phyloP scores from a whole-genome alignment of 1,139 yeast species.

The Diutina neorugosa region DNA sequence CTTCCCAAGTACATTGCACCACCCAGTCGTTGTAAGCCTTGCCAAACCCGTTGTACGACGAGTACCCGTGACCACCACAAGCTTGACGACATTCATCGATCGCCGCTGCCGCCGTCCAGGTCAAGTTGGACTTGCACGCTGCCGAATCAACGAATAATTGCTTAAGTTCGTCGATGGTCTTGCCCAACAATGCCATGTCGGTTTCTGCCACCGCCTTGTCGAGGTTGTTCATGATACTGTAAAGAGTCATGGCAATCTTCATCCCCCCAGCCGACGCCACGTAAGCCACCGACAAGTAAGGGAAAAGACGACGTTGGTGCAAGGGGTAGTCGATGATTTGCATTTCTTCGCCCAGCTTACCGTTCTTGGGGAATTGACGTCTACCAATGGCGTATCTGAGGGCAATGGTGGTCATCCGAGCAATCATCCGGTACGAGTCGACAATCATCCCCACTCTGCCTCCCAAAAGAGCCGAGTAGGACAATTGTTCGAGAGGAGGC shows the following conservation, averaged over 20 bases:
- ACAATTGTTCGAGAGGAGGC: slow-evolving; percentile 77
- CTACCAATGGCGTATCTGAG: slow-evolving; percentile 82
- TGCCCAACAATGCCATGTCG: slow-evolving; percentile 8
- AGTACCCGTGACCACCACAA: slow-evolving; percentile 13
- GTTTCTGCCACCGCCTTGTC: slow-evolving; percentile 9
- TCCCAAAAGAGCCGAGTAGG: slow-evolving; percentile 76
- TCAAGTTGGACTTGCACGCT: slow-evolving; percentile 10
- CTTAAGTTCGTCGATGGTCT: slow-evolving; percentile 30
- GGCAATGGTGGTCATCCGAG: slow-evolving; percentile 74
- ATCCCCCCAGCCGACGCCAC: slow-evolving; percentile 9
- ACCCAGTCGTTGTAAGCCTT: slow-evolving; percentile 12
- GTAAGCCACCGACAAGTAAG: slow-evolving; percentile 10
- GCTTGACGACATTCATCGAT: slow-evolving; percentile 11
- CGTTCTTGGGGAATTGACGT: slow-evolving; percentile 46
- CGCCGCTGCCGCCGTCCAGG: slow-evolving; percentile 11
- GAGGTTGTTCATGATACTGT: slow-evolving; percentile 7
- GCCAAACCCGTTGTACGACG: slow-evolving; percentile 11
- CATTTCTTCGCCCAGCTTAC: slow-evolving; percentile 7
- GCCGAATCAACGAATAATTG: slow-evolving; percentile 11
- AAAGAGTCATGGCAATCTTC: slow-evolving; percentile 9
- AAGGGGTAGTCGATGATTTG: slow-evolving; percentile 11
- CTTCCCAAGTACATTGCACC: slow-evolving; percentile 13
- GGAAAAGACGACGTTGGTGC: slow-evolving; percentile 11
- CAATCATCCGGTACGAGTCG: slow-evolving; percentile 73
- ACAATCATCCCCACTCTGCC: slow-evolving; percentile 86